These are phyloP conservation scores for Acephala macrosclerotiorum DNA, from an alignment of 2,329 filamentous ascomycete species.

Conservation along the genomic window DNA sequence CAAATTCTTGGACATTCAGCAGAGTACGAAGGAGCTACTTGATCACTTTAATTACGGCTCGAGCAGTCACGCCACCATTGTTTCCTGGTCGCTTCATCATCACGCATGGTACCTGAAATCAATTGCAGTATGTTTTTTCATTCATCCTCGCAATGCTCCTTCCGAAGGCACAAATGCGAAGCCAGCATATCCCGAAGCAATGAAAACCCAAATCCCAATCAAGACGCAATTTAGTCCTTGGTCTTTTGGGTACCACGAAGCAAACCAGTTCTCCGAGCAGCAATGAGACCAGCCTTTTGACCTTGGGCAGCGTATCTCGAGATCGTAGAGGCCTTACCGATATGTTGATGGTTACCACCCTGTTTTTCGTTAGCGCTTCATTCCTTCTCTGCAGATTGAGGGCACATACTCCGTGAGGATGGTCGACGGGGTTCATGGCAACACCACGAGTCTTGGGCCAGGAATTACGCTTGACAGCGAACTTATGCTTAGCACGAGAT, in stretches of 20 bases:
- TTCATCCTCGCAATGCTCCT: conserved; percentile 45
- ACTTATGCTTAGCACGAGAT: conserved; percentile 99
- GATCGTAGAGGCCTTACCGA: conserved; percentile 98
- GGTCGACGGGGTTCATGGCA: conserved; percentile 99
- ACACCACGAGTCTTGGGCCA: conserved; percentile 99
- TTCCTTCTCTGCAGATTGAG: not conserved
- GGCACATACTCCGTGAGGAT: conserved; percentile 80
- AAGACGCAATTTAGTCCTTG: conserved; percentile 76
- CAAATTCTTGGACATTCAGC: not conserved
- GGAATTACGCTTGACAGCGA: conserved; percentile 99
- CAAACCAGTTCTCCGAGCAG: conserved; percentile 99
- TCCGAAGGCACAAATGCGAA: conserved; percentile 45
- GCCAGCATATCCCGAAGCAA: conserved; percentile 44
- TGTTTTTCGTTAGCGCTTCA: conserved; percentile 51
- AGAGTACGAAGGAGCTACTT: not conserved
- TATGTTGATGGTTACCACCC: conserved; percentile 98
- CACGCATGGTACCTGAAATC: not conserved
- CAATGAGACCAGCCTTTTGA: conserved; percentile 99
- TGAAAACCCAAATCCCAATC: conserved; percentile 38
- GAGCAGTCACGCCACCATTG: conserved; percentile 7
- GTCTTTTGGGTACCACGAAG: conserved; percentile 99
- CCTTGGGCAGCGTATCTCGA: conserved; percentile 96
- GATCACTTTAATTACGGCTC: not conserved
- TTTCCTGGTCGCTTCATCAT: not conserved
- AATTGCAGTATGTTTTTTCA: conserved; percentile 30